A percentile compares a stretch with the other conserved stretches of the same genome.
Conservation (phyloP, 2,329 filamentous ascomycete species). For the Microthyrium microscopicum region DNA sequence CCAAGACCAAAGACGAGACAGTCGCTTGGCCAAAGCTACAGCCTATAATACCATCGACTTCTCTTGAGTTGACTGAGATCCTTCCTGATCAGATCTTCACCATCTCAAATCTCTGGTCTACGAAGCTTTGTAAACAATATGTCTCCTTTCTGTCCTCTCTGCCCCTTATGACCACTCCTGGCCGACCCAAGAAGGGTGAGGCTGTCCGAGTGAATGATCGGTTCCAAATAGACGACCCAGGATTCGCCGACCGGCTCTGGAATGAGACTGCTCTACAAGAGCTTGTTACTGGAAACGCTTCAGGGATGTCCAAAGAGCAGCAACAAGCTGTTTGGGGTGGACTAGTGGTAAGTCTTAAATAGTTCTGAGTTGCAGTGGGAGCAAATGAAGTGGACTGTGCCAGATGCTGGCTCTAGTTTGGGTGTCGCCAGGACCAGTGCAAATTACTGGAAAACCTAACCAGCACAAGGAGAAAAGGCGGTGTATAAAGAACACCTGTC, state of each 20-base stretch:
- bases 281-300: slow-evolving; percentile 23
- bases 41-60: slow-evolving; percentile 48
- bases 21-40: slow-evolving; percentile 61
- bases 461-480: too few relatives aligned
- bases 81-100: slow-evolving; percentile 54
- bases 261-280: slow-evolving; percentile 56
- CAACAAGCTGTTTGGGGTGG: slow-evolving; percentile 51
- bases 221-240: slow-evolving; percentile 61
- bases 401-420: too few relatives aligned
- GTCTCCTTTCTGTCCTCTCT: slow-evolving; percentile 55
- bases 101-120: slow-evolving; percentile 58
- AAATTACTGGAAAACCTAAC: too few relatives aligned
- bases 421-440: too few relatives aligned
- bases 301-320: slow-evolving; percentile 14
- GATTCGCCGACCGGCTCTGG: slow-evolving; percentile 65
- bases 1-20: too few relatives aligned
- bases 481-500: too few relatives aligned
- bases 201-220: slow-evolving; percentile 80
- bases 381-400: not conserved
- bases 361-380: too few relatives aligned
- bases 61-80: slow-evolving; percentile 30
- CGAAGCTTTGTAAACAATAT: slow-evolving; percentile 58
- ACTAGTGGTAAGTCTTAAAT: slow-evolving; percentile 32
- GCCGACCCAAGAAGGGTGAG: slow-evolving; percentile 61
- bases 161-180: slow-evolving; percentile 61